Percentiles rank a stretch among this genome's conserved stretches.
These are phyloP conservation scores for Pichia kluyveri DNA, from an alignment of 805 yeast species.

Conservation along the genomic window DNA sequence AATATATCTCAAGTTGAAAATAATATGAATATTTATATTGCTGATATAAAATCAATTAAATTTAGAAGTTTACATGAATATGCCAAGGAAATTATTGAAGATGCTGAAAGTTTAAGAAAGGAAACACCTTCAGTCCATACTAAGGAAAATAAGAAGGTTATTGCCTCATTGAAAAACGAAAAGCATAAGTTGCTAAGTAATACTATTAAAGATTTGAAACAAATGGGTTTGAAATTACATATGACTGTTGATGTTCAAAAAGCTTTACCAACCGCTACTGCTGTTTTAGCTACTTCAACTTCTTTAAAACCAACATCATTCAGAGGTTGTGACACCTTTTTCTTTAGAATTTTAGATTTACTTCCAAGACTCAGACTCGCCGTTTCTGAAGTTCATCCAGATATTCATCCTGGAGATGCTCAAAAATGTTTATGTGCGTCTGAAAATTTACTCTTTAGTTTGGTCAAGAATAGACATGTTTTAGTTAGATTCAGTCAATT, in stretches of 20 bases:
- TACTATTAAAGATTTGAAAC: conserved; percentile 60
- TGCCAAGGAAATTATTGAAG: conserved; percentile 44
- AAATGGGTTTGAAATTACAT: conserved; percentile 66
- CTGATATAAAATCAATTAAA: conserved; percentile 24
- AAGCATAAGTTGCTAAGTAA: conserved; percentile 73
- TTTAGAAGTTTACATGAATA: conserved; percentile 44
- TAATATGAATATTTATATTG: conserved; percentile 46
- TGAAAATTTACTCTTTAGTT: conserved; percentile 57
- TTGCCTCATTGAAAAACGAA: conserved; percentile 70
- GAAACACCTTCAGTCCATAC: conserved; percentile 70
- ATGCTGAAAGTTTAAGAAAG: conserved; percentile 52
- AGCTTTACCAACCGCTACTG: conserved; percentile 52
- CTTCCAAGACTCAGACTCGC: conserved; percentile 70
- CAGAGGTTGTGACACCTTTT: conserved; percentile 39
- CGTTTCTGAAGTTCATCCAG: conserved; percentile 53
- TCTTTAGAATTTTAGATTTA: conserved; percentile 65
- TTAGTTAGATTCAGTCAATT: conserved; percentile 26
- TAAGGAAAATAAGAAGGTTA: conserved; percentile 64
- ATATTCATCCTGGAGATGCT: conserved; percentile 65
- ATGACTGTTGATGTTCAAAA: conserved; percentile 58
- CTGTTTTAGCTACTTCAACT: conserved; percentile 47
- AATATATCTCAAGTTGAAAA: conserved; percentile 40
- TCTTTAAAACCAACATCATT: conserved; percentile 34
- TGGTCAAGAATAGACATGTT: conserved; percentile 47
- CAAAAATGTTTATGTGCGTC: conserved; percentile 68